Evolutionary conservation across 192 early-diverging fungal species (phyloP), one percentile per base, ranked within the genome.

Genomic region (Coemansia reversa): DNA sequence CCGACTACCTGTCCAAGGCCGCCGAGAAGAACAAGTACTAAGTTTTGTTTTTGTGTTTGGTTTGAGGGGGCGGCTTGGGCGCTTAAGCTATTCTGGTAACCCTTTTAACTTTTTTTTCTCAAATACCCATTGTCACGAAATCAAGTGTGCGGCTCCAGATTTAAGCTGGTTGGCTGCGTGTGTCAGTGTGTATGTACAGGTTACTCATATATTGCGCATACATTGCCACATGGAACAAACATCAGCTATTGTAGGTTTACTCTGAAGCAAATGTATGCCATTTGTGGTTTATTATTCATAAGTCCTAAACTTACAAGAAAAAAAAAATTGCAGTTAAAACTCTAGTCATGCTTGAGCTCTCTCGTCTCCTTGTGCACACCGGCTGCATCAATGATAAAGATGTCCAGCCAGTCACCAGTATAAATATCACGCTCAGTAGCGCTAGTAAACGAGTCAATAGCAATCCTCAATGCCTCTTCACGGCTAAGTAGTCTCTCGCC

Each of bases 361-460:
- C 86, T 83, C 63, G 75, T 83, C 74, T 91, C 81, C 63, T 90
- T 83, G 32, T 89, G 83, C 49, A 95, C 87, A 30, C 92, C 92
- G 12, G 85, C 86, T 67, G 75, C 86, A 48, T 85, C 91, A 58
- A 99, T 88, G 30, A 93, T 83, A 81, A 91, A 96, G 65, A 98
- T 89, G 63, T 99, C 92, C 11, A 98, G 82, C 72, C 83, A 88
- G 79, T 99, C 97, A 65, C 97, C 97, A 20, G 97, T 99, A 78
- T 98, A 90, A 55, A 98, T 99, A 75, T 99, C 96, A 59, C 97
- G 92, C 85, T 99, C 97, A 2, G 97, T 91, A 18, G 95, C 96
- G 27, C 90, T 88, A 4, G 92, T 94, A 72, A 99, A 99, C 8
- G 95, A 91, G 70, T 99, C 97, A 72, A 95, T 97, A 33, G 90